Conservation (phyloP, 2,329 filamentous ascomycete genomes). For the Ophiostoma australiae region DNA sequence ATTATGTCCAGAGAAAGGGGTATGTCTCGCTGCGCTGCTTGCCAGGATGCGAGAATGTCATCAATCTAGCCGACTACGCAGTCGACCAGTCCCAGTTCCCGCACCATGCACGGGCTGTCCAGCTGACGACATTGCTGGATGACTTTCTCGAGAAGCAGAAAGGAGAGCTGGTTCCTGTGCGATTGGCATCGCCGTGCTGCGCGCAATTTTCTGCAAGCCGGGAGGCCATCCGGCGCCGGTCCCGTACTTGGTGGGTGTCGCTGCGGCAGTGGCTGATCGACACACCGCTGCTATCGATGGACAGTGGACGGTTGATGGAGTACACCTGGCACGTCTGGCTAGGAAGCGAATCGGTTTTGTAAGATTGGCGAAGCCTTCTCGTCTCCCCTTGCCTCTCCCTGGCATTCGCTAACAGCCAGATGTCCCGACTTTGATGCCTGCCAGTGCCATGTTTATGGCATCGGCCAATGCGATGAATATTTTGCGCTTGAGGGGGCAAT, state of each 20-base stretch:
- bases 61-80: constrained; percentile 23
- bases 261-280: constrained; percentile 47
- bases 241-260: constrained; percentile 41
- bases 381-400: not conserved
- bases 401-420: not conserved
- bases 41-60: constrained; percentile 32
- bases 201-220: constrained; percentile 51
- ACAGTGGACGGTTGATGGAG: constrained; percentile 48
- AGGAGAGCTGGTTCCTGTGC: constrained; percentile 33
- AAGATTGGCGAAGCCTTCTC: not conserved
- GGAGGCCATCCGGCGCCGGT: constrained; percentile 39
- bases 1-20: constrained; percentile 48
- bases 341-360: constrained; percentile 19
- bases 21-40: constrained; percentile 58
- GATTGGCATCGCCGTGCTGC: constrained; percentile 45
- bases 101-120: not conserved
- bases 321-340: constrained; percentile 49
- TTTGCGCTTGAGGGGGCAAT: not conserved
- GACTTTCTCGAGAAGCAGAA: not conserved
- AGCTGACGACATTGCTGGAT: not conserved
- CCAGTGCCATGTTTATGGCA: not conserved
- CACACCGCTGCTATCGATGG: constrained; percentile 40
- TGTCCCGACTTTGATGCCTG: not conserved
- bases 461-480: not conserved
- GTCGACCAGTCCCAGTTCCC: not conserved